Percentiles rank a stretch among this genome's conserved stretches.
phyloP scores from a whole-genome alignment of 2,329 filamentous ascomycete species.

The Trichoderma koningiopsis region DNA sequence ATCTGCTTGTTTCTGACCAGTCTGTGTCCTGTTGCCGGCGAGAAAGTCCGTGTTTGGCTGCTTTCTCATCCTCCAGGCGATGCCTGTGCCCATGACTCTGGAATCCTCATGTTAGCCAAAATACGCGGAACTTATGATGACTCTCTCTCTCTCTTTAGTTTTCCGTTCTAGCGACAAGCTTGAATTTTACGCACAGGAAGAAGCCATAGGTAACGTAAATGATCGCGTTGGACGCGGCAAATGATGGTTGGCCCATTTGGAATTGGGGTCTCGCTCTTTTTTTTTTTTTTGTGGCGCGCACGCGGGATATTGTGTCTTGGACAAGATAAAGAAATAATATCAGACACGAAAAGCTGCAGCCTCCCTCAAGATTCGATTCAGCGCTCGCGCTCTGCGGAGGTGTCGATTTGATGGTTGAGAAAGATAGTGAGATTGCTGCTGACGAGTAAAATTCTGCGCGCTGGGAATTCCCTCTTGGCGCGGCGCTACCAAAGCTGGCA shows the following conservation, averaged over 20 bases:
- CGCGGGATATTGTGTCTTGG: background rate
- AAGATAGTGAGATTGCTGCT: background rate
- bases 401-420: background rate
- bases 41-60: slow-evolving; percentile 73
- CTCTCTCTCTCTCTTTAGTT: background rate
- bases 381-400: background rate
- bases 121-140: background rate
- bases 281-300: background rate
- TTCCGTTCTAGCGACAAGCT: background rate
- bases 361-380: background rate
- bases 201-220: slow-evolving; percentile 78
- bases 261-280: background rate
- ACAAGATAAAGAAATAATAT: background rate
- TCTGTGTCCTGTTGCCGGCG: slow-evolving; percentile 78
- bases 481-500: too few relatives aligned
- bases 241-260: slow-evolving; percentile 74
- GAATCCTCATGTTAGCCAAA: slow-evolving; percentile 30
- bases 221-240: slow-evolving; percentile 76
- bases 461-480: too few relatives aligned
- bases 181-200: slow-evolving; percentile 64
- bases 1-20: slow-evolving; percentile 59
- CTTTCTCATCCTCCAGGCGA: slow-evolving; percentile 60
- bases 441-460: background rate
- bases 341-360: background rate
- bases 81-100: slow-evolving; percentile 65